A percentile compares a stretch with the other conserved stretches of the same genome.
Evolutionary conservation across 208 protist genomes (phyloP).

Genomic region (Leishmania martiniquensis): DNA sequence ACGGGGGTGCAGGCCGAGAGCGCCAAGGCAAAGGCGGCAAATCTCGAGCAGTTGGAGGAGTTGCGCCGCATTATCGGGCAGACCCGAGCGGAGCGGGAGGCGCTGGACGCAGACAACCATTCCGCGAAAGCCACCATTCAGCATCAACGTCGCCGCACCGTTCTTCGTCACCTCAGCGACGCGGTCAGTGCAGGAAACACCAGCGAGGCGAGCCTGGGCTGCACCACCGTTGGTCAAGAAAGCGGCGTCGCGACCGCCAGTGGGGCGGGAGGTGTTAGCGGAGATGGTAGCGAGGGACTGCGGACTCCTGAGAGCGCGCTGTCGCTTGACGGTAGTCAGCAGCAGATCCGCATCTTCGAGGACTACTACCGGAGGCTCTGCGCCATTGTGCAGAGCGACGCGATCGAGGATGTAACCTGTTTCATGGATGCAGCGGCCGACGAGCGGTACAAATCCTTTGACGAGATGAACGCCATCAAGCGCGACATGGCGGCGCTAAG

Average conservation of each 20-base stretch:
- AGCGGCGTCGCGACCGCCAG: neutral
- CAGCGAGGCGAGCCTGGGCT: slow-evolving; percentile 8
- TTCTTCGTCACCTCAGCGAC: neutral
- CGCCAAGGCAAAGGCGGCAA: slow-evolving; percentile 32
- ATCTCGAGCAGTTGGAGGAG: slow-evolving; percentile 52
- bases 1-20: slow-evolving; percentile 70
- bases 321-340: slow-evolving; percentile 2
- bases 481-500: slow-evolving; percentile 45
- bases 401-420: slow-evolving; percentile 48
- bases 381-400: slow-evolving; percentile 54
- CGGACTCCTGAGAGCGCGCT: neutral
- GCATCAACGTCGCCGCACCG: slow-evolving; percentile 5
- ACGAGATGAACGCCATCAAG: slow-evolving; percentile 51
- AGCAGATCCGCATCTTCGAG: slow-evolving; percentile 44
- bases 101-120: slow-evolving; percentile 38
- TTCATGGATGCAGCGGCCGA: slow-evolving; percentile 54
- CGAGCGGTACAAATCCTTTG: slow-evolving; percentile 61
- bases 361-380: slow-evolving; percentile 44
- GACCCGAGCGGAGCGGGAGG: slow-evolving; percentile 42
- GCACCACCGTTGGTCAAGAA: neutral
- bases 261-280: neutral
- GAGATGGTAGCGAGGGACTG: neutral
- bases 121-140: slow-evolving; percentile 15
- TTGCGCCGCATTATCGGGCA: slow-evolving; percentile 41
- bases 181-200: neutral